phyloP scores from a whole-genome alignment of 164 flowering plant species.

The Cinnamomum chago region DNA sequence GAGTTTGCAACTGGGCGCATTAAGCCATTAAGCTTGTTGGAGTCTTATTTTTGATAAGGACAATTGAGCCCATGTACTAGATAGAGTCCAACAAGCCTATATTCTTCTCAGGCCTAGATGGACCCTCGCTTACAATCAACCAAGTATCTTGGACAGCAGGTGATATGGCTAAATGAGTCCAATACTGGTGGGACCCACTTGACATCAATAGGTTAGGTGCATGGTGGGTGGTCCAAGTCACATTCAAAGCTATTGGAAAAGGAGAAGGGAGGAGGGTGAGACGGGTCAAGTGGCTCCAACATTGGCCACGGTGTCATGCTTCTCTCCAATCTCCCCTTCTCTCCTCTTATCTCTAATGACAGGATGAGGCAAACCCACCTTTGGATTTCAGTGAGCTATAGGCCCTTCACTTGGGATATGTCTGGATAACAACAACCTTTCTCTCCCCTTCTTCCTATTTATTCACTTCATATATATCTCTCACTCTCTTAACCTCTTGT shows the following conservation, averaged over 20 bases:
- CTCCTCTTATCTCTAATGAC: slow-evolving; percentile 32
- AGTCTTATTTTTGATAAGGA: too few species aligned
- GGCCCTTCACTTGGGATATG: slow-evolving; percentile 81
- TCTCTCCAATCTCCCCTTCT: background rate
- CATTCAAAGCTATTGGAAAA: background rate
- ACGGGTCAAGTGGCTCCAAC: slow-evolving; percentile 14
- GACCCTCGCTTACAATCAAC: too few species aligned
- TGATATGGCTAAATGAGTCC: background rate
- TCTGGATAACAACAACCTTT: slow-evolving; percentile 45
- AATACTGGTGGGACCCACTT: background rate
- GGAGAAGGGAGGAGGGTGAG: background rate
- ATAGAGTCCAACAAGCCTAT: too few species aligned
- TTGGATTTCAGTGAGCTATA: slow-evolving; percentile 64
- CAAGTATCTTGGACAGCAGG: too few species aligned
- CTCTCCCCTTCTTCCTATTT: background rate
- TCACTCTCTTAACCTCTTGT: slow-evolving; percentile 3
- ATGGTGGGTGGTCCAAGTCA: background rate
- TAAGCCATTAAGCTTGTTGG: too few species aligned
- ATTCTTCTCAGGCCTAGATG: too few species aligned
- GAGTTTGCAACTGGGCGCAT: too few species aligned
- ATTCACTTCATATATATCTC: slow-evolving; percentile 24
- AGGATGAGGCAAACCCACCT: slow-evolving; percentile 58
- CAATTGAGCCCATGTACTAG: too few species aligned
- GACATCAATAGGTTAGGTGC: background rate
- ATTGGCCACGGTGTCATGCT: slow-evolving; percentile 18